Conservation (phyloP, 2,329 filamentous ascomycete genomes). For the Rhexocercosporidium sp. region DNA sequence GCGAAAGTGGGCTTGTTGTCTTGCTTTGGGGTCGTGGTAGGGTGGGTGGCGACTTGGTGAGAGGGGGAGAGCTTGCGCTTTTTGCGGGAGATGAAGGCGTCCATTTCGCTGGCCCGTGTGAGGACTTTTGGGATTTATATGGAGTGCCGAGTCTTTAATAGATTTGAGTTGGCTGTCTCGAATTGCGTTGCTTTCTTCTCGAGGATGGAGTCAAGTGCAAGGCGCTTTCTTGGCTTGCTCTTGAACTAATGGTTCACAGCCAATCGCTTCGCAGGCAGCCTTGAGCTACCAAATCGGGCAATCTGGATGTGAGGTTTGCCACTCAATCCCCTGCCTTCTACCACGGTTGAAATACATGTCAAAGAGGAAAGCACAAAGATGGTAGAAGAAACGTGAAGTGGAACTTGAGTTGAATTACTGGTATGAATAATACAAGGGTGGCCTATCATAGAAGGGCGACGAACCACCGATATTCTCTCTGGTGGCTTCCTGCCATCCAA, state of each 20-base stretch:
- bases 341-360: background rate
- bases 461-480: background rate
- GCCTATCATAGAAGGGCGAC: background rate
- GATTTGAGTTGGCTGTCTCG: background rate
- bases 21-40: background rate
- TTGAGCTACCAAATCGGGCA: background rate
- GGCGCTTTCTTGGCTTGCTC: conserved; percentile 8
- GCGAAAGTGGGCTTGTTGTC: conserved; percentile 37
- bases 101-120: conserved; percentile 50
- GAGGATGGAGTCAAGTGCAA: background rate
- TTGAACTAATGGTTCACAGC: background rate
- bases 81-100: conserved; percentile 59
- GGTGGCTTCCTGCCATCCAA: background rate
- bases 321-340: background rate
- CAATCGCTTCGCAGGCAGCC: conserved; percentile 10
- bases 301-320: background rate
- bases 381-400: background rate
- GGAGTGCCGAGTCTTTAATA: background rate
- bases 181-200: background rate
- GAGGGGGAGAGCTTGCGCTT: conserved; percentile 53
- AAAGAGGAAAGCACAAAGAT: background rate
- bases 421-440: conserved; percentile 9
- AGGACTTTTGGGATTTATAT: background rate
- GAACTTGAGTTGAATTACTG: conserved; percentile 29
- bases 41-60: conserved; percentile 10